Percentiles rank a stretch among this genome's conserved stretches.
Conservation (phyloP, 1,139 yeast species). For the Lodderomyces margitis region DNA sequence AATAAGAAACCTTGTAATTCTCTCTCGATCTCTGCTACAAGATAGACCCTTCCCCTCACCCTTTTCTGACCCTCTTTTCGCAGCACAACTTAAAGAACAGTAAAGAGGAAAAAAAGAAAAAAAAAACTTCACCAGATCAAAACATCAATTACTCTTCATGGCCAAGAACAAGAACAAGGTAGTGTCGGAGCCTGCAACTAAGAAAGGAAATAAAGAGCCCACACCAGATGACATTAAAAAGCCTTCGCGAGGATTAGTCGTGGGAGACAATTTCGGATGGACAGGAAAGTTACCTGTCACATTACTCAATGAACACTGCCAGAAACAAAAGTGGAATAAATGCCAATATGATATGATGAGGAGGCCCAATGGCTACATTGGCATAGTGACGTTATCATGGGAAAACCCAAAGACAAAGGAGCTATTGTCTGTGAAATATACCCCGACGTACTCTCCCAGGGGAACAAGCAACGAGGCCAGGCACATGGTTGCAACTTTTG, state of each 20-base stretch:
- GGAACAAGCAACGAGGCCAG: slow-evolving; percentile 87
- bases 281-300: slow-evolving; percentile 94
- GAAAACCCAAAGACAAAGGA: slow-evolving; percentile 82
- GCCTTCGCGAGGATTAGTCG: slow-evolving; percentile 43
- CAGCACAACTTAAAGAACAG: background rate
- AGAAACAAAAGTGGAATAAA: slow-evolving; percentile 85
- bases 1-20: no score
- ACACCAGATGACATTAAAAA: slow-evolving; percentile 21
- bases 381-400: slow-evolving; percentile 62
- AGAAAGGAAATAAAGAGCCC: slow-evolving; percentile 5
- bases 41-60: no score
- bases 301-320: slow-evolving; percentile 82
- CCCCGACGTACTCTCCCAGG: slow-evolving; percentile 68
- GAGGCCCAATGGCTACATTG: slow-evolving; percentile 52
- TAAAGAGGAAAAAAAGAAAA: background rate
- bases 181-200: slow-evolving; percentile 8
- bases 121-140: background rate
- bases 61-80: background rate
- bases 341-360: slow-evolving; percentile 72
- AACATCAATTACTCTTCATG: no score
- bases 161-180: slow-evolving; percentile 12
- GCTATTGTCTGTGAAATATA: slow-evolving; percentile 54
- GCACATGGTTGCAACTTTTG: slow-evolving; percentile 86
- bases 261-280: slow-evolving; percentile 65
- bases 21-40: no score